Conservation (phyloP, 1,284 basidiomycete genomes). For the Cystobasidiaceae sp. region DNA sequence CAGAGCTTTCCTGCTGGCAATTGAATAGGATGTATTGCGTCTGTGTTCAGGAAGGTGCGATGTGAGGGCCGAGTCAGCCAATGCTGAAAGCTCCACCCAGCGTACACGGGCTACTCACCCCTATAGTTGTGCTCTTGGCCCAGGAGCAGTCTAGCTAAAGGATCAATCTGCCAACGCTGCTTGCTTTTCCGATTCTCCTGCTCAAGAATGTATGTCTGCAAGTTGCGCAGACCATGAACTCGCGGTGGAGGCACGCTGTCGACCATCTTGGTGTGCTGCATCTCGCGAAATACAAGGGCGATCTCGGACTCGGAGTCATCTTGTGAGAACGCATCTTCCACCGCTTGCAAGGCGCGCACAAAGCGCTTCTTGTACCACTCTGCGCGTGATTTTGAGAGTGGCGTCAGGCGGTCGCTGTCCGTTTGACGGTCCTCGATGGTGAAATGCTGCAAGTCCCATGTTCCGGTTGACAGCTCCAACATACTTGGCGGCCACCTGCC, state of each 20-base stretch:
- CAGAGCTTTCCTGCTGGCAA: constrained; percentile 23
- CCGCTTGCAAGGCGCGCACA: background rate
- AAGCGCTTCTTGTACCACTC: constrained; percentile 4
- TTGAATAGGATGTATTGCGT: constrained; percentile 17
- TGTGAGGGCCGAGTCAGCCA: background rate
- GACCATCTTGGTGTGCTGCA: constrained; percentile 22
- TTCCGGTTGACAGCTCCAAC: constrained; percentile 4
- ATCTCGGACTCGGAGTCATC: background rate
- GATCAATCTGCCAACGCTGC: constrained; percentile 2
- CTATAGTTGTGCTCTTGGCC: constrained; percentile 17
- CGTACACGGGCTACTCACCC: background rate
- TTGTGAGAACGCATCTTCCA: background rate
- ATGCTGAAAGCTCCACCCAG: no score
- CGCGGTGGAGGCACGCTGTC: constrained; percentile 18
- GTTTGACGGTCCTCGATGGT: constrained; percentile 9
- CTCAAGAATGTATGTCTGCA: background rate
- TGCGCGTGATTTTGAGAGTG: background rate
- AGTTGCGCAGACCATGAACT: constrained; percentile 14
- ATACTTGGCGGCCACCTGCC: background rate
- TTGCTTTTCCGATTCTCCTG: background rate
- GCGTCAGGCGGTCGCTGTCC: constrained; percentile 3
- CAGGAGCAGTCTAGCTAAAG: background rate
- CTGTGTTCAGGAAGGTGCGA: background rate
- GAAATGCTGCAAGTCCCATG: constrained; percentile 21
- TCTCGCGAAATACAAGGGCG: constrained; percentile 12